Percentiles rank a stretch among this genome's conserved stretches.
Conservation (phyloP, 169 alveolate genomes). For the Eimeria acervulina region DNA sequence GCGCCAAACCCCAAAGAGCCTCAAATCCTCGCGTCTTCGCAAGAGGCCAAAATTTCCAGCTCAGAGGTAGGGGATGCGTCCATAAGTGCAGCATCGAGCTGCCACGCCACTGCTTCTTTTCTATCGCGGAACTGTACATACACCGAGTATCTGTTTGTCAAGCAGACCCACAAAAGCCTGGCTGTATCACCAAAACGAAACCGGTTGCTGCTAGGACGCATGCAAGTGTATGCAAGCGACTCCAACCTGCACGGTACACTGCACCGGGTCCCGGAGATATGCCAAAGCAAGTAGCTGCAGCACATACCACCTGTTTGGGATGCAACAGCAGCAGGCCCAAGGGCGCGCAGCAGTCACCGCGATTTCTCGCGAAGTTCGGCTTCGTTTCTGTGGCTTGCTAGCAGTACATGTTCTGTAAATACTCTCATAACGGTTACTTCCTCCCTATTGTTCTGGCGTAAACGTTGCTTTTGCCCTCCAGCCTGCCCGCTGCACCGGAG, state of each 20-base stretch:
- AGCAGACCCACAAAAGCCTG: neutral
- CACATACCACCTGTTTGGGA: neutral
- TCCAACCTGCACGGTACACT: neutral
- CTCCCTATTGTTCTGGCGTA: too few species aligned
- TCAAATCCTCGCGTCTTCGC: neutral
- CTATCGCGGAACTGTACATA: neutral
- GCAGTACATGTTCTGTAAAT: too few species aligned
- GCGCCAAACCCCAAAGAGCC: neutral
- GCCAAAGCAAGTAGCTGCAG: neutral
- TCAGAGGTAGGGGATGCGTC: neutral
- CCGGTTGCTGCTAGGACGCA: neutral
- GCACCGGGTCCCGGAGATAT: neutral
- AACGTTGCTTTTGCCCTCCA: too few species aligned
- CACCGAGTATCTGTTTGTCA: neutral
- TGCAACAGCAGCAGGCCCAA: neutral
- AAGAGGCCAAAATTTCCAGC: neutral
- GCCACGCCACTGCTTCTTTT: neutral
- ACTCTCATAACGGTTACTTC: too few species aligned
- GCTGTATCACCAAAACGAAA: too few species aligned
- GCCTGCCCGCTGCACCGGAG: too few species aligned
- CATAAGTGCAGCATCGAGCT: neutral
- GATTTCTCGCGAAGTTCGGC: neutral
- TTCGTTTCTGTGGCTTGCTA: neutral
- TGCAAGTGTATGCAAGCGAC: neutral
- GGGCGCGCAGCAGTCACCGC: neutral